Conservation (phyloP, 1,139 yeast genomes). For the Candida sp. region DNA sequence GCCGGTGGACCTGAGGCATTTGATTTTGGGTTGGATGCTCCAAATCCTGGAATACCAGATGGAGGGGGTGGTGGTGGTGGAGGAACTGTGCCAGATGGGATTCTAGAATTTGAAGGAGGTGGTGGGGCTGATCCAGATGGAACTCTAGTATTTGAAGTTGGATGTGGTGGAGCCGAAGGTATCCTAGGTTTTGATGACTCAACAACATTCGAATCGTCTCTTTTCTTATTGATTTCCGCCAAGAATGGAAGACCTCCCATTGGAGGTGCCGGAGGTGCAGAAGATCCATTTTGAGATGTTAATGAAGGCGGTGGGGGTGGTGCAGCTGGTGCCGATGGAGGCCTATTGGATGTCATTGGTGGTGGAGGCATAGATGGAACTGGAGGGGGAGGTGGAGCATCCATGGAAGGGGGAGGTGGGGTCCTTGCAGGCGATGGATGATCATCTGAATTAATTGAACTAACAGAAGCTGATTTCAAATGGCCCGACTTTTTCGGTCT, state of each 20-base stretch:
- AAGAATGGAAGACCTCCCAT: slow-evolving; percentile 42
- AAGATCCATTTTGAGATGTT: slow-evolving; percentile 14
- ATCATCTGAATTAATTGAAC: slow-evolving; percentile 17
- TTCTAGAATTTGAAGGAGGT: slow-evolving; percentile 13
- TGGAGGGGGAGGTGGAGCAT: slow-evolving; percentile 16
- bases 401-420: slow-evolving; percentile 10
- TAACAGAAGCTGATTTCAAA: slow-evolving; percentile 16
- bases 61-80: slow-evolving; percentile 17
- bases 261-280: slow-evolving; percentile 18
- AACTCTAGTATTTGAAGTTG: slow-evolving; percentile 9
- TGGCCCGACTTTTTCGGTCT: slow-evolving; percentile 31
- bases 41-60: slow-evolving; percentile 3
- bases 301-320: slow-evolving; percentile 15
- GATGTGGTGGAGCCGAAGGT: slow-evolving; percentile 10
- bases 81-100: too few species aligned
- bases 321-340: slow-evolving; percentile 14
- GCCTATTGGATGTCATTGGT: too few species aligned
- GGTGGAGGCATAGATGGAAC: slow-evolving; percentile 11
- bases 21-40: slow-evolving; percentile 5
- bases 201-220: slow-evolving; percentile 57
- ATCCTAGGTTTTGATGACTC: slow-evolving; percentile 27
- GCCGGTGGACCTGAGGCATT: slow-evolving; percentile 9
- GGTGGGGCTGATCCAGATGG: slow-evolving; percentile 5
- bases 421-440: slow-evolving; percentile 8
- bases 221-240: slow-evolving; percentile 52